These are phyloP conservation scores for Phytophthora sp. DNA, from an alignment of 352 stramenopile species.

Conservation along the genomic window DNA sequence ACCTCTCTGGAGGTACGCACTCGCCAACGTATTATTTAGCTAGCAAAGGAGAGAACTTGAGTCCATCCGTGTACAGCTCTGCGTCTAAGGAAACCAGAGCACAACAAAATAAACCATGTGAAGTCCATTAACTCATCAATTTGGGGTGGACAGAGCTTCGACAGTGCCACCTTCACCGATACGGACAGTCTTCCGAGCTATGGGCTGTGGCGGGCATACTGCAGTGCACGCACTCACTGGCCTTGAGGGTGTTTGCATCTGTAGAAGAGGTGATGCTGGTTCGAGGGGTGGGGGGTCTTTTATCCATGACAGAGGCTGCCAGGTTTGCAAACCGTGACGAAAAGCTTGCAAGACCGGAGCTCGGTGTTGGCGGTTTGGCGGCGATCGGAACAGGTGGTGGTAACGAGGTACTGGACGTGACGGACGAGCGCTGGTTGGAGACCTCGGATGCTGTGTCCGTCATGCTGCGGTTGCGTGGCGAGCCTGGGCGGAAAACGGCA, in stretches of 20 bases:
- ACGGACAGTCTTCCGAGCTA: constrained; percentile 57
- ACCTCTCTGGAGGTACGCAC: constrained; percentile 7
- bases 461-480: constrained; percentile 47
- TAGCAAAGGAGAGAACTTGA: constrained; percentile 33
- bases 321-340: constrained; percentile 69
- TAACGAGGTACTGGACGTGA: constrained; percentile 41
- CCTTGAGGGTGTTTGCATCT: constrained; percentile 34
- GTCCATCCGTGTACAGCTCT: constrained; percentile 36
- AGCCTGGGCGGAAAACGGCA: constrained; percentile 68
- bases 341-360: constrained; percentile 42
- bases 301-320: constrained; percentile 57
- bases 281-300: constrained; percentile 47
- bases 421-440: constrained; percentile 48
- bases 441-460: constrained; percentile 53
- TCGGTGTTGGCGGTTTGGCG: constrained; percentile 45
- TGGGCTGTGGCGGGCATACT: constrained; percentile 52
- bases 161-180: constrained; percentile 38
- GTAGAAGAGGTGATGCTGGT: constrained; percentile 29
- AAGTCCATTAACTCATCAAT: constrained; percentile 28
- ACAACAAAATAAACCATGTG: constrained; percentile 34
- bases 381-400: constrained; percentile 44
- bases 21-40: constrained; percentile 50
- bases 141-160: neutral
- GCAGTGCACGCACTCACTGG: constrained; percentile 52
- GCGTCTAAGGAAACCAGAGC: constrained; percentile 41